Evolutionary conservation across 1,284 basidiomycete species (phyloP).

Genomic region (Moniliophthora roreri): DNA sequence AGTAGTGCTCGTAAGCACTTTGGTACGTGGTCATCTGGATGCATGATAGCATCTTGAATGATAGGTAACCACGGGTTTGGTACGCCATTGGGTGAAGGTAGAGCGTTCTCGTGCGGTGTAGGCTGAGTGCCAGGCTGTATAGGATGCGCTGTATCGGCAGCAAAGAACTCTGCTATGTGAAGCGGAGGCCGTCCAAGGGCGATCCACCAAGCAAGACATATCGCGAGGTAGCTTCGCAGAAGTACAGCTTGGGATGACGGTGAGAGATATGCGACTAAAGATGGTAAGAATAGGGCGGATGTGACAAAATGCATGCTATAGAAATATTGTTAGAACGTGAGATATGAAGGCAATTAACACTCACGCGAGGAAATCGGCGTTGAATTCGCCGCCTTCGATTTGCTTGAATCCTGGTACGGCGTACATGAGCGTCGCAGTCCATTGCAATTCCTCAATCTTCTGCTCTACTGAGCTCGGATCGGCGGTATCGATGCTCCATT

Average conservation of each 20-base stretch:
- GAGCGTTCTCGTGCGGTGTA: neutral
- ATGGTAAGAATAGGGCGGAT: constrained; percentile 48
- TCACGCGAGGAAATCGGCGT: constrained; percentile 50
- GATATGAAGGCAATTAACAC: constrained; percentile 19
- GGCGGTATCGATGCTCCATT: constrained; percentile 41
- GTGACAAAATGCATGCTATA: constrained; percentile 56
- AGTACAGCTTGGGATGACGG: constrained; percentile 37
- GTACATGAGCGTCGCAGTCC: constrained; percentile 42
- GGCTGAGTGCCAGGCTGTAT: neutral
- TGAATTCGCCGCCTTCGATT: constrained; percentile 32
- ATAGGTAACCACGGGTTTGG: constrained; percentile 56
- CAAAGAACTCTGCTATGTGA: constrained; percentile 40
- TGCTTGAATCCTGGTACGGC: constrained; percentile 37
- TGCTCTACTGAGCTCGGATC: constrained; percentile 33
- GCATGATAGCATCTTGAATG: constrained; percentile 40
- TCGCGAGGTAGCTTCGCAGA: constrained; percentile 42
- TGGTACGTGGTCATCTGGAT: constrained; percentile 58
- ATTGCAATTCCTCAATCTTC: constrained; percentile 49
- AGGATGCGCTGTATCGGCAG: neutral
- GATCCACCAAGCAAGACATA: constrained; percentile 40
- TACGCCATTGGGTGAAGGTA: constrained; percentile 25
- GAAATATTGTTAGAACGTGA: neutral
- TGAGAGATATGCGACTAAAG: constrained; percentile 36
- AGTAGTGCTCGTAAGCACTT: constrained; percentile 56
- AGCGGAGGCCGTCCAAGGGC: constrained; percentile 39